Evolutionary conservation across 768 basidiomycete genomes (phyloP).

Genomic region (Leccinum longicurvipes): DNA sequence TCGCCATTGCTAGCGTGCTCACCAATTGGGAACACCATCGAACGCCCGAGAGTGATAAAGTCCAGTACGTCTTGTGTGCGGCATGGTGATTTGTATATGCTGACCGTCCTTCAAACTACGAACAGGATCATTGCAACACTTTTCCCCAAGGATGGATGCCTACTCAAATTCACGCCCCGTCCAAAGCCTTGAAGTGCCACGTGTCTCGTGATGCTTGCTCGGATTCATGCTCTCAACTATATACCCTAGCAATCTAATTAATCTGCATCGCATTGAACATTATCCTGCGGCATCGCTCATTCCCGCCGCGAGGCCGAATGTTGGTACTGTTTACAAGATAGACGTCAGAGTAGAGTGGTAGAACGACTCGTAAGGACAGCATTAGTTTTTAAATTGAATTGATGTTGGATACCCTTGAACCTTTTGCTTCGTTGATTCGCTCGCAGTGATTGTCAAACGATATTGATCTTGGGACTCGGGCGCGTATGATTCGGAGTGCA

Average conservation of each 20-base stretch:
- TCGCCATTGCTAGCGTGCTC: conserved; percentile 76
- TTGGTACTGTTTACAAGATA: background rate
- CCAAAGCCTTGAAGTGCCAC: conserved; percentile 18
- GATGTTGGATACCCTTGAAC: background rate
- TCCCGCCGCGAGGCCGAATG: too few relatives aligned
- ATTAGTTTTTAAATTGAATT: background rate
- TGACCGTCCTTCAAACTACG: background rate
- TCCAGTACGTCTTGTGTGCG: conserved; percentile 57
- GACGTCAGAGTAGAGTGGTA: background rate
- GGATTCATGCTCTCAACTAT: background rate
- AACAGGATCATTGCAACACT: conserved; percentile 89
- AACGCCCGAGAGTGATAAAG: conserved; percentile 76
- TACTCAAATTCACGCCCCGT: conserved; percentile 73
- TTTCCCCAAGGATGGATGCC: conserved; percentile 92
- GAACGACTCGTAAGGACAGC: background rate
- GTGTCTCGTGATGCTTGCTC: background rate
- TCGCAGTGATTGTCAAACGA: background rate
- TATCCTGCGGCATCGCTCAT: background rate
- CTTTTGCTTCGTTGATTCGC: background rate
- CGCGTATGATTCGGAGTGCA: too few relatives aligned
- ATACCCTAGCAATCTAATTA: conserved; percentile 10
- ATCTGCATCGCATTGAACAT: conserved; percentile 7
- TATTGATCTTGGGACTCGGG: background rate
- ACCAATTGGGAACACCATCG: conserved; percentile 85
- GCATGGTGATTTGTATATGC: background rate